Evolutionary conservation across 441 rosid species (phyloP).

Genomic region (Eutrema salsugineum): DNA sequence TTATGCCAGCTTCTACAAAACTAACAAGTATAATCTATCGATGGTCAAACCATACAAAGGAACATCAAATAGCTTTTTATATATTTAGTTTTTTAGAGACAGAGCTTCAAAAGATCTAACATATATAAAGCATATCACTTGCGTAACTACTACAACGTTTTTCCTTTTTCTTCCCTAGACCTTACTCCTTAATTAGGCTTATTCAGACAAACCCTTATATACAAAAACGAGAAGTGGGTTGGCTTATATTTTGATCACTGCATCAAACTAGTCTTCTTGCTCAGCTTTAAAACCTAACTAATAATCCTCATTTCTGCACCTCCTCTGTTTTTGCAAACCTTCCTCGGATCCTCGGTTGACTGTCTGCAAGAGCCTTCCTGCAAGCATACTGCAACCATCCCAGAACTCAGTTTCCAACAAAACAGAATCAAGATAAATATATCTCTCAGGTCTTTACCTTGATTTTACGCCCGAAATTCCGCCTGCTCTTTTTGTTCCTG

Average conservation of each 20-base stretch:
- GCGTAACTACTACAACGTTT: slow-evolving; percentile 7
- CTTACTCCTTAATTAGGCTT: neutral
- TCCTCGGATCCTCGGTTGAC: slow-evolving; percentile 96
- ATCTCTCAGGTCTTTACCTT: slow-evolving; percentile 47
- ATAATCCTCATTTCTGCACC: slow-evolving; percentile 18
- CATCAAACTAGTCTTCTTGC: slow-evolving; percentile 2
- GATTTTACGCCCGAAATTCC: slow-evolving; percentile 91
- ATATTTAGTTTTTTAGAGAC: neutral
- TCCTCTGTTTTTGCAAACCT: slow-evolving; percentile 94
- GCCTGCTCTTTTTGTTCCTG: slow-evolving; percentile 85
- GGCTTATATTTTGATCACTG: neutral
- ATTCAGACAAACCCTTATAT: slow-evolving; percentile 16
- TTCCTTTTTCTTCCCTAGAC: slow-evolving; percentile 1
- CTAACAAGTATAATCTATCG: too few species aligned
- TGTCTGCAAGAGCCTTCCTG: slow-evolving; percentile 97
- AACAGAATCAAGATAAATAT: neutral
- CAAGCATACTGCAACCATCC: slow-evolving; percentile 74
- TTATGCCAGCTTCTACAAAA: neutral
- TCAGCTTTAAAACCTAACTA: slow-evolving; percentile 13
- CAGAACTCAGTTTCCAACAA: neutral
- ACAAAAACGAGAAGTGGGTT: neutral
- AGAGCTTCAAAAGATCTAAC: neutral
- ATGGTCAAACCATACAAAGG: neutral
- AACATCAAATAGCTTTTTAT: neutral
- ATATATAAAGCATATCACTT: neutral